These are phyloP conservation scores for Paraconiothyrium sp. DNA, from an alignment of 2,329 filamentous ascomycete species.

Conservation along the genomic window DNA sequence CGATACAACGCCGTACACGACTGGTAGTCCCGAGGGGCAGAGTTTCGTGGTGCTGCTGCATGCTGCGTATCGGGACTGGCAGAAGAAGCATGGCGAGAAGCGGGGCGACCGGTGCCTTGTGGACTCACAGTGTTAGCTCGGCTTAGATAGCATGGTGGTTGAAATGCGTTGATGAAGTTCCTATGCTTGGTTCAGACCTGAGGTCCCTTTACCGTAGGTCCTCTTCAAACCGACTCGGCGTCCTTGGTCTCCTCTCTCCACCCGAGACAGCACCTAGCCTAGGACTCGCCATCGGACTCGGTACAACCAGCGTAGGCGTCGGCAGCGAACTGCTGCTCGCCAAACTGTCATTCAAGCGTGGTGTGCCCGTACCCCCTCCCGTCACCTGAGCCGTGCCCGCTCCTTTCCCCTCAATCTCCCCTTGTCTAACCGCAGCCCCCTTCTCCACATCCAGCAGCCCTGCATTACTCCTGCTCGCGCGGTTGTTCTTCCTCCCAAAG, in stretches of 20 bases:
- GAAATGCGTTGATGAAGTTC: too few relatives aligned
- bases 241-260: constrained; percentile 16
- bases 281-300: constrained; percentile 18
- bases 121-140: neutral
- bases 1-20: constrained; percentile 36
- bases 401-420: neutral
- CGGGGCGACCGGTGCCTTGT: neutral
- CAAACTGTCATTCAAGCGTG: constrained; percentile 9
- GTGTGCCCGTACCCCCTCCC: neutral
- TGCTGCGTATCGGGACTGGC: constrained; percentile 55
- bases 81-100: constrained; percentile 8
- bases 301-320: constrained; percentile 15
- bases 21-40: constrained; percentile 54
- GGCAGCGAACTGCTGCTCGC: constrained; percentile 7
- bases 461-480: constrained; percentile 15
- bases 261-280: constrained; percentile 15
- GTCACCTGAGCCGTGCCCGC: neutral
- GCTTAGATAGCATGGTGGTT: neutral
- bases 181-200: too few relatives aligned
- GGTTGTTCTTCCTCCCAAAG: constrained; percentile 23
- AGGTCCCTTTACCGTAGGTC: constrained; percentile 1
- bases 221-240: constrained; percentile 18
- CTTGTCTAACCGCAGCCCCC: neutral
- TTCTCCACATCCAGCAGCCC: constrained; percentile 10
- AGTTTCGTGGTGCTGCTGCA: constrained; percentile 56